Conservation (phyloP, 306 rosid species). For the Vigna radiata region DNA sequence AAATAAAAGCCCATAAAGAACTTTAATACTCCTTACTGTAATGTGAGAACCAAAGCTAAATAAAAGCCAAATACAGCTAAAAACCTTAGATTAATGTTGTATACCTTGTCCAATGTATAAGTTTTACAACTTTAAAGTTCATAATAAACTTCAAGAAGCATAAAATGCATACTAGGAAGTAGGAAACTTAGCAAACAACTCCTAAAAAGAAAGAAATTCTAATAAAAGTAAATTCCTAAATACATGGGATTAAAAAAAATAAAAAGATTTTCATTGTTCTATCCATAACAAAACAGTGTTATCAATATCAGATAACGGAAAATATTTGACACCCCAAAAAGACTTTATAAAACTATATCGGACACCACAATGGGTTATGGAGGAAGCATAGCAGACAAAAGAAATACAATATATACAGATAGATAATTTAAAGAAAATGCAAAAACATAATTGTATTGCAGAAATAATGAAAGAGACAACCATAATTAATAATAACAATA, state of each 20-base stretch:
- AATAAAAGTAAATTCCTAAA: neutral
- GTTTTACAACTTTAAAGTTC: slow-evolving; percentile 24
- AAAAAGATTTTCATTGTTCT: slow-evolving; percentile 25
- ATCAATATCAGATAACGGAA: no score
- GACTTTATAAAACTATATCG: no score
- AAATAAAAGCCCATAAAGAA: neutral
- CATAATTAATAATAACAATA: no score
- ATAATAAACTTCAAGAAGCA: slow-evolving; percentile 7
- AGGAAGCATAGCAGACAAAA: no score
- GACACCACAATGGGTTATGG: no score
- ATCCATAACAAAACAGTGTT: neutral
- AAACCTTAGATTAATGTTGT: slow-evolving; percentile 21
- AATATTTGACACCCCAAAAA: no score
- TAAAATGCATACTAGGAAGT: slow-evolving; percentile 8
- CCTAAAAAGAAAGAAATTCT: neutral
- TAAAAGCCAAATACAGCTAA: slow-evolving; percentile 2
- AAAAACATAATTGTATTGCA: no score
- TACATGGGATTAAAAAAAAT: slow-evolving; percentile 9
- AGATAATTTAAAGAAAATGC: no score
- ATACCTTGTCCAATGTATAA: neutral
- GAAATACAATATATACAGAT: no score
- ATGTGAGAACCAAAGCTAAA: slow-evolving; percentile 25
- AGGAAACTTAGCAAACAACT: slow-evolving; percentile 19
- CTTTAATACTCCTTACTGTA: slow-evolving; percentile 69
- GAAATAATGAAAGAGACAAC: no score